These are phyloP conservation scores for Elaeis guineensis DNA, from an alignment of 176 grass and related monocot genomes.

Conservation along the genomic window DNA sequence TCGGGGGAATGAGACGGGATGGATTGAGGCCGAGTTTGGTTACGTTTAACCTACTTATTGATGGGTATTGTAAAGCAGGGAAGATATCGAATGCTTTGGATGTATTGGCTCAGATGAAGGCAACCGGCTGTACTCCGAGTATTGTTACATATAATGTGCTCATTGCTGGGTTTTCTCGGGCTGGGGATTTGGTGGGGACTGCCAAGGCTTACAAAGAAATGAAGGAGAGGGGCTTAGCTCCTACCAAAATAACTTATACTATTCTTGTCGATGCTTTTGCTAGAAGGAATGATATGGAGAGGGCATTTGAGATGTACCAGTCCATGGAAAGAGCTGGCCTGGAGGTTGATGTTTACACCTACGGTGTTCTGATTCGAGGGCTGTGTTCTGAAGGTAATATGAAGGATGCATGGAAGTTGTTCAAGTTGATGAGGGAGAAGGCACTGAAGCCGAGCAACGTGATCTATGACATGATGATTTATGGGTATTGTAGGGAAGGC, in stretches of 20 bases:
- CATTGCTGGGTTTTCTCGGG: conserved; percentile 42
- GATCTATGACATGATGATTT: conserved; percentile 64
- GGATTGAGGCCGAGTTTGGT: conserved; percentile 40
- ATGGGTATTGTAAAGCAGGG: conserved; percentile 51
- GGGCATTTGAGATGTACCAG: conserved; percentile 43
- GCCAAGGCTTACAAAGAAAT: conserved; percentile 33
- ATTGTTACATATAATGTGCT: conserved; percentile 50
- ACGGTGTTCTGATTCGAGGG: conserved; percentile 39
- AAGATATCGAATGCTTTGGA: conserved; percentile 41
- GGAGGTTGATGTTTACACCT: conserved; percentile 43
- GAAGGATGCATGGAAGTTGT: conserved; percentile 64
- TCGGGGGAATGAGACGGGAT: conserved; percentile 35
- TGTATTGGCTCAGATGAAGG: conserved; percentile 54
- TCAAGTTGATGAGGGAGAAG: conserved; percentile 41
- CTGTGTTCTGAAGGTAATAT: conserved; percentile 53
- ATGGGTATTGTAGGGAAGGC: conserved; percentile 63
- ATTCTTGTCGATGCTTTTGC: conserved; percentile 62
- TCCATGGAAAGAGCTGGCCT: conserved; percentile 27
- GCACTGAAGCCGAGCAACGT: conserved; percentile 35
- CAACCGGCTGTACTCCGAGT: conserved; percentile 24
- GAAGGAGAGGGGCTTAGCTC: conserved; percentile 37
- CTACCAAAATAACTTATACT: conserved; percentile 58
- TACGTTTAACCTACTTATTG: conserved; percentile 61
- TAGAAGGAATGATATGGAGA: conserved; percentile 41
- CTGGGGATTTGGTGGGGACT: conserved; percentile 33